Conservation (phyloP, 2,329 filamentous ascomycete species). For the Tricladium varicosporioides region DNA sequence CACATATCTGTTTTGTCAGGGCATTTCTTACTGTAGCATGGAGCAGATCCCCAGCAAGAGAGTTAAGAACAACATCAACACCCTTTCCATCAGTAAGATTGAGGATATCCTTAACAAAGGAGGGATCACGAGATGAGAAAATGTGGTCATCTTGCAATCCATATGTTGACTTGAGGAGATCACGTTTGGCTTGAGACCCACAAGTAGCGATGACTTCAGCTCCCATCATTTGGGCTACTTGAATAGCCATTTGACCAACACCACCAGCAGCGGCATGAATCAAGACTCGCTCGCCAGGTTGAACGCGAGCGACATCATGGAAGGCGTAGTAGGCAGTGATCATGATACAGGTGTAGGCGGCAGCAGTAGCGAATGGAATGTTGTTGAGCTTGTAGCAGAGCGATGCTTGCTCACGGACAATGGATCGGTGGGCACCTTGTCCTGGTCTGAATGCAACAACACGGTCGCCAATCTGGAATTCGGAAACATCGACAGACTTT, state of each 20-base stretch:
- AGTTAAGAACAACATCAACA: too few relatives aligned
- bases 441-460: constrained; percentile 2
- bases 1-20: too few relatives aligned
- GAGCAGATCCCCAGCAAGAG: too few relatives aligned
- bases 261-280: constrained; percentile 5
- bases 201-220: constrained; percentile 3
- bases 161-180: constrained; percentile 2
- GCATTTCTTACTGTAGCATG: too few relatives aligned
- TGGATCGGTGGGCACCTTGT: constrained; percentile 3
- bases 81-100: too few relatives aligned
- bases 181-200: constrained; percentile 1
- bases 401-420: constrained; percentile 2
- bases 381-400: constrained; percentile 4
- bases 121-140: too few relatives aligned
- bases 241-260: constrained; percentile 4
- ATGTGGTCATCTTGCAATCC: not conserved
- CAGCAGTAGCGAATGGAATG: constrained; percentile 2
- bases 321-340: constrained; percentile 4
- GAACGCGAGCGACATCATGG: constrained; percentile 1
- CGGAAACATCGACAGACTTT: not conserved
- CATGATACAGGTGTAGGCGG: constrained; percentile 2
- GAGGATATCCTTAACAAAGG: too few relatives aligned
- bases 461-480: constrained; percentile 2
- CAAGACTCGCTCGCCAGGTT: constrained; percentile 2
- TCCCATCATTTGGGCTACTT: constrained; percentile 3